A percentile compares a stretch with the other conserved stretches of the same genome.
phyloP scores from a whole-genome alignment of 179 eudicot species.

The Beta macrorhiza region DNA sequence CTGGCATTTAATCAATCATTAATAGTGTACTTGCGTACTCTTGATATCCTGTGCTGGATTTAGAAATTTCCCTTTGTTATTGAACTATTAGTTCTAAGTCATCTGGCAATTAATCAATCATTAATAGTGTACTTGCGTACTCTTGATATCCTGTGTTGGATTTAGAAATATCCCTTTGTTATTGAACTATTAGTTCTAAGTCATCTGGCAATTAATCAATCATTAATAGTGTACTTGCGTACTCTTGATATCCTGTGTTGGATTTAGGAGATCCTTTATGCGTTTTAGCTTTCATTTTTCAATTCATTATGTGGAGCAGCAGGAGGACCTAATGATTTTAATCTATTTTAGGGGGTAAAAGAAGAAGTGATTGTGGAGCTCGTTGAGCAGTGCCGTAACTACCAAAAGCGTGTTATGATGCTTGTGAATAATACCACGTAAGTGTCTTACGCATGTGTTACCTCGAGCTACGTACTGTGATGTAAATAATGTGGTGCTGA shows the following conservation, averaged over 20 bases:
- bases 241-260: not conserved
- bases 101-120: not conserved
- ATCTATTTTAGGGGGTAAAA: constrained; percentile 55
- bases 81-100: not conserved
- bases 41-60: too few species aligned
- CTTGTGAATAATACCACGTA: constrained; percentile 80
- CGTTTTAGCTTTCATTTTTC: not conserved
- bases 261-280: not conserved
- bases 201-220: not conserved
- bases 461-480: not conserved
- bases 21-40: too few species aligned
- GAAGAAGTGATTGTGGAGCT: constrained; percentile 88
- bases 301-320: not conserved
- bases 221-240: not conserved
- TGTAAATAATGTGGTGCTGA: constrained; percentile 1
- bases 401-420: constrained; percentile 79
- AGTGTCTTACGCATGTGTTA: constrained; percentile 20
- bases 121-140: not conserved
- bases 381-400: constrained; percentile 89
- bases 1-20: too few species aligned
- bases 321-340: not conserved
- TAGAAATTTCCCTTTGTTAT: too few species aligned
- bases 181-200: not conserved
- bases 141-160: not conserved
- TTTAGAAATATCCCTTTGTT: not conserved